Base-by-base conservation (phyloP, 169 alveolate species). In the Cyclospora cayetanensis region DNA sequence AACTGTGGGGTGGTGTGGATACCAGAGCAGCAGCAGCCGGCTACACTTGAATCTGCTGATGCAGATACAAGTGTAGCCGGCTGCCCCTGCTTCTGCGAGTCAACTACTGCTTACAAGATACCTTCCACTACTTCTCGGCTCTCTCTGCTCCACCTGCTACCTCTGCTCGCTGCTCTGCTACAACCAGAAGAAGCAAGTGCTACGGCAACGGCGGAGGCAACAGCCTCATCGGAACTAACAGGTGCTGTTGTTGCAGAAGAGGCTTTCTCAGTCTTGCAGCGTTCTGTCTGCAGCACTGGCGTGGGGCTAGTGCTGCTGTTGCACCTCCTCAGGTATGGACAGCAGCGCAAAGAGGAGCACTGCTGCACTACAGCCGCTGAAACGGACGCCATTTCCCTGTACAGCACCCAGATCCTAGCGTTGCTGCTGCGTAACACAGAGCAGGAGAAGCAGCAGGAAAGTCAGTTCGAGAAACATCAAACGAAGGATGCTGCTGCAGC, bases 281-380 rank as follows among this genome's bases (percentile, higher is more conserved):
- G 27, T 27, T n/a, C 83, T 15, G 83, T 72, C 83, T 37, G 83
- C 55, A 72, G 53, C 83, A 72, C 83, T 0, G 83, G 83, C 25
- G 22, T 72, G 22, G 60, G 60, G 2, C 22, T 72, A 55, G 53
- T 72, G 83, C 83, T 72, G 60, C 83, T 72, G 60, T 39, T 72
- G 55, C 83, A 72, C 34, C 34, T 72, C 55, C 4, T 41, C 12
- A 22, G 83, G 53, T 55, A 72, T 15, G 83, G 60, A 34, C 83
- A 72, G 83, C 83, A 72, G 55, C 60, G 18, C 34, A 50, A 72
- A 55, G 60, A 72, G 53, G 37, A 37, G 83, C 79, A 66, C 11
- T 5, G 46, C 29, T 72, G 60, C 83, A 18, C 52, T 35, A 55
- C 34, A 2, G 50, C 83, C 39, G 83, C 83, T 7, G 83, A 72